Conservation (phyloP, 371 early-diverging fungal genomes). For the Mortierella sp. region DNA sequence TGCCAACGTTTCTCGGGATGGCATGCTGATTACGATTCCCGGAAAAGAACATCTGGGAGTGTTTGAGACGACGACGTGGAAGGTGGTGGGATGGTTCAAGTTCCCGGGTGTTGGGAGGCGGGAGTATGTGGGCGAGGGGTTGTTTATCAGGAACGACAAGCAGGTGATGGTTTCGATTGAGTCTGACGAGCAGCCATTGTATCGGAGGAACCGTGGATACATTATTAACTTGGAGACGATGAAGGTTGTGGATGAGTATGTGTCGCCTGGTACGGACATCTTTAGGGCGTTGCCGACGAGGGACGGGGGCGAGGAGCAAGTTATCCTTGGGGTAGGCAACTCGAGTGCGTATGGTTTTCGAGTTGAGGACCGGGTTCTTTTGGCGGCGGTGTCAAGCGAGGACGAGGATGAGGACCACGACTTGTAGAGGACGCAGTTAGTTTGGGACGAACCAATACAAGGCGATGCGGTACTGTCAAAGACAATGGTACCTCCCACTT, state of each 20-base stretch:
- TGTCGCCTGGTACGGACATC: not conserved
- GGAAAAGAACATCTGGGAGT: not conserved
- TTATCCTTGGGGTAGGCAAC: constrained; percentile 4
- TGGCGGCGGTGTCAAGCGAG: not conserved
- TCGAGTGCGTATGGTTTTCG: constrained; percentile 2
- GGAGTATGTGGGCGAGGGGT: constrained; percentile 1
- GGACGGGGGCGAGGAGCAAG: not conserved
- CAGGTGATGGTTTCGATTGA: constrained; percentile 4
- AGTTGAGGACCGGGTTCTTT: not conserved
- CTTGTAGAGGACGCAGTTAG: not conserved
- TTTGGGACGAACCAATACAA: not conserved
- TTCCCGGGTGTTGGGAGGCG: not conserved
- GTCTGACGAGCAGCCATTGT: constrained; percentile 9
- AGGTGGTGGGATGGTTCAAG: not conserved
- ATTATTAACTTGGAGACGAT: not conserved
- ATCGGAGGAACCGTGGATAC: constrained; percentile 1
- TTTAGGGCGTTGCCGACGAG: not conserved
- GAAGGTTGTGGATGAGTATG: not conserved
- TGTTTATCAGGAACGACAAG: not conserved
- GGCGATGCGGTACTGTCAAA: not conserved
- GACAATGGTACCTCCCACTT: no score
- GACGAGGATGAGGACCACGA: not conserved
- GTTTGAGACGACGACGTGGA: constrained; percentile 7
- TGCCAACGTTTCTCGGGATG: constrained; percentile 8
- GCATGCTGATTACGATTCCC: not conserved